These are phyloP conservation scores for Scorias spongiosa DNA, from an alignment of 2,329 filamentous ascomycete genomes.

Conservation along the genomic window DNA sequence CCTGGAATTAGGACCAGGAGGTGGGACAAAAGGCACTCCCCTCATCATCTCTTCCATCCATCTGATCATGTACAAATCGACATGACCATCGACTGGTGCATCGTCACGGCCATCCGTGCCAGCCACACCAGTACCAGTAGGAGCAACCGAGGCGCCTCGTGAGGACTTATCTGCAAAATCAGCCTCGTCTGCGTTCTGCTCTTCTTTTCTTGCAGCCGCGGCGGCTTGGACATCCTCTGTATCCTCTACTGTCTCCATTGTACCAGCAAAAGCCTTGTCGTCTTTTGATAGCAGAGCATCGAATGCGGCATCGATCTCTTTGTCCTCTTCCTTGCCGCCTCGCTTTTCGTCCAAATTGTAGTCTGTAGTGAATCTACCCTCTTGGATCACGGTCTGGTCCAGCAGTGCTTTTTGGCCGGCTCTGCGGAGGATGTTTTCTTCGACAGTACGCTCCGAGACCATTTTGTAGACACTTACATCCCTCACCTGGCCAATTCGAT, in stretches of 20 bases:
- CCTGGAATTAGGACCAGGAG: slow-evolving; percentile 13
- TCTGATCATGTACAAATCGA: slow-evolving; percentile 42
- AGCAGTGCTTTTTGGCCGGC: slow-evolving; percentile 96
- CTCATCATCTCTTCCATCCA: slow-evolving; percentile 16
- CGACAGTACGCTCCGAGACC: slow-evolving; percentile 56
- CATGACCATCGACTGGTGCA: slow-evolving; percentile 46
- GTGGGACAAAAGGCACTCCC: slow-evolving; percentile 19
- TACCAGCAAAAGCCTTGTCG: slow-evolving; percentile 48
- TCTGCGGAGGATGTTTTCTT: slow-evolving; percentile 93
- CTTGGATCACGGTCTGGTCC: slow-evolving; percentile 95
- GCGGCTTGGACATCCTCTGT: slow-evolving; percentile 82
- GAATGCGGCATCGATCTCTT: slow-evolving; percentile 64
- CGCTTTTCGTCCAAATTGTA: slow-evolving; percentile 63
- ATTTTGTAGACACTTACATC: slow-evolving; percentile 90
- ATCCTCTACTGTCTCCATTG: slow-evolving; percentile 82
- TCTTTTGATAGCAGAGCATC: slow-evolving; percentile 63
- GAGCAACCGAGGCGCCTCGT: slow-evolving; percentile 23
- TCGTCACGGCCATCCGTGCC: slow-evolving; percentile 30
- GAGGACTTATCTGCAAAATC: slow-evolving; percentile 53
- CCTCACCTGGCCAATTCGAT: slow-evolving; percentile 91
- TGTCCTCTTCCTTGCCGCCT: slow-evolving; percentile 36
- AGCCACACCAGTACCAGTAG: slow-evolving; percentile 11
- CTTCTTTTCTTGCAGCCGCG: slow-evolving; percentile 72
- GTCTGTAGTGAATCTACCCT: slow-evolving; percentile 94
- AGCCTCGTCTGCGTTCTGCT: slow-evolving; percentile 67